Evolutionary conservation across 257 asterid genomes (phyloP).

Genomic region (Agastache rugosa): DNA sequence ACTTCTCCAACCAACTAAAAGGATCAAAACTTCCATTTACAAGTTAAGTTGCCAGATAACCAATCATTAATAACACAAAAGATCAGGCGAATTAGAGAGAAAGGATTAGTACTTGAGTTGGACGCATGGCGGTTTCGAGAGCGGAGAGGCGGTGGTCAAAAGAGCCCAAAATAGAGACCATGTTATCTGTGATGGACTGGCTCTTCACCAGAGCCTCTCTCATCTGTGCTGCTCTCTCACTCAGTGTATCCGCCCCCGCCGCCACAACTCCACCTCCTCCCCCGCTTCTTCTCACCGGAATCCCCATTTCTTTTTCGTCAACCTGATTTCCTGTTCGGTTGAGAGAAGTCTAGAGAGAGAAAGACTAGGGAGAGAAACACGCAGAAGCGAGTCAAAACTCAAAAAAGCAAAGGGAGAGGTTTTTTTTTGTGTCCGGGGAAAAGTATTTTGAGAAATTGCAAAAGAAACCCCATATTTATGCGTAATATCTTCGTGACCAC

Average conservation of each 20-base stretch:
- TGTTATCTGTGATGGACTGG: slow-evolving; percentile 68
- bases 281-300: slow-evolving; percentile 52
- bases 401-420: not conserved
- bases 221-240: slow-evolving; percentile 65
- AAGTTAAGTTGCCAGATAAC: slow-evolving; percentile 24
- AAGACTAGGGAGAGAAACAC: slow-evolving; percentile 30
- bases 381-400: slow-evolving; percentile 36
- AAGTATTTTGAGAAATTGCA: slow-evolving; percentile 18
- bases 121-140: slow-evolving; percentile 80
- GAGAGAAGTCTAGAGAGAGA: slow-evolving; percentile 32
- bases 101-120: slow-evolving; percentile 55
- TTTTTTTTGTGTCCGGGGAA: not conserved
- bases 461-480: slow-evolving; percentile 1
- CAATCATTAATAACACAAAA: slow-evolving; percentile 6
- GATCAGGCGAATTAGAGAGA: not conserved
- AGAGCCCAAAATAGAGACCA: slow-evolving; percentile 74
- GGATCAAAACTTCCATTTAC: slow-evolving; percentile 27
- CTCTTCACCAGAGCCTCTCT: slow-evolving; percentile 69
- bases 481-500: slow-evolving; percentile 1
- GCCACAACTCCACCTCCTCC: slow-evolving; percentile 36
- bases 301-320: slow-evolving; percentile 48
- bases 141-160: slow-evolving; percentile 79
- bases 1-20: slow-evolving; percentile 17
- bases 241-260: slow-evolving; percentile 47
- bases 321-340: slow-evolving; percentile 10